Base-by-base conservation (phyloP, 208 protist species). In the Crithidia fasciculata region DNA sequence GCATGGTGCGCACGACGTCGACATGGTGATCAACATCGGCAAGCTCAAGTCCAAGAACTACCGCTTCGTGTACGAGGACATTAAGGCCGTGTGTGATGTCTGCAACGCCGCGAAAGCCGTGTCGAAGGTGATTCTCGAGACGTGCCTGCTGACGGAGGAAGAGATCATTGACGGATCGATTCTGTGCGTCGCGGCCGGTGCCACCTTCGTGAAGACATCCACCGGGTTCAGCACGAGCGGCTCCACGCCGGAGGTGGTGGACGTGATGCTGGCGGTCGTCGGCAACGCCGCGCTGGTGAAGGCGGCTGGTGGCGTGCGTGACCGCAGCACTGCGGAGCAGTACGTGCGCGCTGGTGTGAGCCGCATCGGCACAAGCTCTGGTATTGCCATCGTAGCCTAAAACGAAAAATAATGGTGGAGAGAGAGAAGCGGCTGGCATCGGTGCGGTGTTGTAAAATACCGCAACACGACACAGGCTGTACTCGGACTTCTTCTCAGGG, bases 1-100 rank as follows among this genome's bases (percentile, higher is more conserved):
- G 37, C 37, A 85, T 15, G 97, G 97, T n/a, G 97, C 92, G 4
- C 47, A 85, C 18, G 97, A 99, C 66, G 85, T 99, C 36, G 97
- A 99, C 79, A 97, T 98, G 93, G 97, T 99, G 36, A 74, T 98
- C 37, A 98, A 98, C 79, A 76, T 98, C 18, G 97, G 96, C 43
- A 76, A 71, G 10, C 49, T 98, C 19, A 93, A 96, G 78, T 90
- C 93, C 59, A 85, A 83, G 68, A 74, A 92, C 67, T 98, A 97
- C 75, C 5, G n/a, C 10, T 78, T 79, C 43, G 93, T 98, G 28
- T 95, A 89, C 67, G 75, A 78, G 1, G 97, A 99, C 66, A 95
- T 99, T 59, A 82, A 88, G 58, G 78, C 70, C 9, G 88, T 98
- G 18, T 72, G 84, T 8, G 67, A 78, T 52, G 87, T 86, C 3